Conservation (phyloP, 768 basidiomycete genomes). For the Phylloporus sp. region DNA sequence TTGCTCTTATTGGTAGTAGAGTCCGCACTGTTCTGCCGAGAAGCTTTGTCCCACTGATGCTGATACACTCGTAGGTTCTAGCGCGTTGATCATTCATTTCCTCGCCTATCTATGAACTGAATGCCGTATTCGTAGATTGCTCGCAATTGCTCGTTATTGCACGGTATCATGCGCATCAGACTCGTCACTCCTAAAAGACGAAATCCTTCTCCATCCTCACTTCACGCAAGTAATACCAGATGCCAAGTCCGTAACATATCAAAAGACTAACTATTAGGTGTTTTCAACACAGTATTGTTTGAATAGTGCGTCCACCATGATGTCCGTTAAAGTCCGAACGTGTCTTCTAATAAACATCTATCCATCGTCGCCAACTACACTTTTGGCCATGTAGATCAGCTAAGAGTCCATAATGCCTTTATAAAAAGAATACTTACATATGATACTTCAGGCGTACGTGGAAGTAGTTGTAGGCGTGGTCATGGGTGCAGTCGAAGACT, state of each 20-base stretch:
- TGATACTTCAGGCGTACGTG: not conserved
- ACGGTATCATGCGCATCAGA: no score
- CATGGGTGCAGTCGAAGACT: not conserved
- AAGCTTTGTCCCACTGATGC: conserved; percentile 61
- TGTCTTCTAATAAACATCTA: not conserved
- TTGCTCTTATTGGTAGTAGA: conserved; percentile 53
- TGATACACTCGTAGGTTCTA: no score
- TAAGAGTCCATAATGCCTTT: not conserved
- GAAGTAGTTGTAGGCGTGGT: not conserved
- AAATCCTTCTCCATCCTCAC: no score
- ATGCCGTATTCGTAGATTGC: no score
- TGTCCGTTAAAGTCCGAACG: not conserved
- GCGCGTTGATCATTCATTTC: no score
- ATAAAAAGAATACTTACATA: not conserved
- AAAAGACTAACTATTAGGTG: not conserved
- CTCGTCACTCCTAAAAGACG: no score
- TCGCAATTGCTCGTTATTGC: not conserved
- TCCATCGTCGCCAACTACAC: not conserved
- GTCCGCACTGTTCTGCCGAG: conserved; percentile 54
- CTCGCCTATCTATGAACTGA: not conserved
- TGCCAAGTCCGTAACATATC: not conserved
- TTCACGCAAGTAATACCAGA: not conserved
- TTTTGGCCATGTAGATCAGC: not conserved
- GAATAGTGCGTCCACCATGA: not conserved
- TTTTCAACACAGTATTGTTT: not conserved